Conservation (phyloP, 2,329 filamentous ascomycete genomes). For the Phialophora tarda region DNA sequence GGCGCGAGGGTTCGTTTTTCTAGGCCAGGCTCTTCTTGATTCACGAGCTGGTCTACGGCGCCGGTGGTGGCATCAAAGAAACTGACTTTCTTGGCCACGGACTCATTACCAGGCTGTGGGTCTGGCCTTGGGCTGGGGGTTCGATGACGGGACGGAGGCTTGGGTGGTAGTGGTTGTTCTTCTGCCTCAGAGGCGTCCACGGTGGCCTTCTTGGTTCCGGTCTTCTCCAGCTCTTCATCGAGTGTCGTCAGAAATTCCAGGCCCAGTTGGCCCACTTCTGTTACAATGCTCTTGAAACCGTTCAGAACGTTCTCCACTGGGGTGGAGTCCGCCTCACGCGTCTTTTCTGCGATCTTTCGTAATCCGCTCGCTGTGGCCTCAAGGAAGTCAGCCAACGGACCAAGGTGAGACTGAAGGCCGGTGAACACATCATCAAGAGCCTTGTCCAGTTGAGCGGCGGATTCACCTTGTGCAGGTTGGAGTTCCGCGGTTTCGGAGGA, state of each 20-base stretch:
- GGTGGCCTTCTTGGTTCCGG: not conserved
- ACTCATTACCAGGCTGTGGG: not conserved
- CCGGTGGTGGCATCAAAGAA: conserved; percentile 11
- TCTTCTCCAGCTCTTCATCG: conserved; percentile 24
- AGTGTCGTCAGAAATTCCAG: conserved; percentile 28
- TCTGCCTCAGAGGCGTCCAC: not conserved
- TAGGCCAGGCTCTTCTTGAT: too few relatives aligned
- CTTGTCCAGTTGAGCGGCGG: conserved; percentile 47
- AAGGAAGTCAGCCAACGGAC: conserved; percentile 45
- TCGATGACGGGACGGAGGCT: conserved; percentile 3
- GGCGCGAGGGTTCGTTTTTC: not conserved
- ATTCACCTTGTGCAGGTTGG: conserved; percentile 41
- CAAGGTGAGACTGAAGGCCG: conserved; percentile 47
- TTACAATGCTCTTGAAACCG: conserved; percentile 49
- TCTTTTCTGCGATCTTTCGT: conserved; percentile 46
- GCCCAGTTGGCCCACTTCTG: conserved; percentile 46
- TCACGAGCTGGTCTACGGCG: not conserved
- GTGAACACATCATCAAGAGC: conserved; percentile 46
- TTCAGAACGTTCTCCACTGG: conserved; percentile 47
- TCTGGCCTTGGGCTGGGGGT: not conserved
- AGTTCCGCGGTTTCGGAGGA: not conserved
- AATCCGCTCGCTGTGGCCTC: conserved; percentile 47
- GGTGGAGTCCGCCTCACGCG: conserved; percentile 46
- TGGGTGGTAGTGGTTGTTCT: not conserved
- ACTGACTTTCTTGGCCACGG: conserved; percentile 26